These are phyloP conservation scores for Colletotrichum sp. DNA, from an alignment of 2,329 filamentous ascomycete genomes.

Conservation along the genomic window DNA sequence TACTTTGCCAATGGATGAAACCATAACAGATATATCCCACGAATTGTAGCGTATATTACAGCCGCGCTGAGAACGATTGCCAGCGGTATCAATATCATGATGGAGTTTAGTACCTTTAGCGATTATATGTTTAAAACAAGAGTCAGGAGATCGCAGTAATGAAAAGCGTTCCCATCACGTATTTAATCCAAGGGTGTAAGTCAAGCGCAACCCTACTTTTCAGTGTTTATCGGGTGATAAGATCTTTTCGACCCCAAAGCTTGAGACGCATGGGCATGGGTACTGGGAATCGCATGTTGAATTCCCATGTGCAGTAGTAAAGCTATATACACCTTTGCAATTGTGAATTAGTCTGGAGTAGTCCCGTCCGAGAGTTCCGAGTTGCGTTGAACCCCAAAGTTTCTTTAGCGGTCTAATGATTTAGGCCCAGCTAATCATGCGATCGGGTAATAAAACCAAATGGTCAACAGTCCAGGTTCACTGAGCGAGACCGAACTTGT, in stretches of 20 bases:
- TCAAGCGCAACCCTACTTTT: not conserved
- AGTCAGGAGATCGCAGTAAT: accelerated
- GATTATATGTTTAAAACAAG: accelerated
- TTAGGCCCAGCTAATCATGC: not conserved
- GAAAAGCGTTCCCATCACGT: not conserved
- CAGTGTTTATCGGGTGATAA: not conserved
- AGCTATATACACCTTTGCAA: not conserved
- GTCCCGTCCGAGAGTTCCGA: not conserved
- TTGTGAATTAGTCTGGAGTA: not conserved
- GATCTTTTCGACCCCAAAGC: not conserved
- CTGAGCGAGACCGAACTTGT: not conserved
- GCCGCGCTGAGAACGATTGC: not conserved
- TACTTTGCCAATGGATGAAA: not conserved
- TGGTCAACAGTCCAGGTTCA: not conserved
- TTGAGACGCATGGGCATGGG: not conserved
- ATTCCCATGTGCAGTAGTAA: not conserved
- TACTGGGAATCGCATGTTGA: not conserved
- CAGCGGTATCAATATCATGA: not conserved
- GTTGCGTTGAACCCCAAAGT: not conserved
- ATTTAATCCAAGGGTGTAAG: not conserved
- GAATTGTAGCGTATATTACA: not conserved
- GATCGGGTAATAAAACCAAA: not conserved
- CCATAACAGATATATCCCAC: not conserved
- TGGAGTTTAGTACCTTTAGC: not conserved
- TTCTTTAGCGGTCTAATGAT: not conserved